phyloP scores from a whole-genome alignment of 192 early-diverging fungal genomes.

The Chytriomyces confervae region DNA sequence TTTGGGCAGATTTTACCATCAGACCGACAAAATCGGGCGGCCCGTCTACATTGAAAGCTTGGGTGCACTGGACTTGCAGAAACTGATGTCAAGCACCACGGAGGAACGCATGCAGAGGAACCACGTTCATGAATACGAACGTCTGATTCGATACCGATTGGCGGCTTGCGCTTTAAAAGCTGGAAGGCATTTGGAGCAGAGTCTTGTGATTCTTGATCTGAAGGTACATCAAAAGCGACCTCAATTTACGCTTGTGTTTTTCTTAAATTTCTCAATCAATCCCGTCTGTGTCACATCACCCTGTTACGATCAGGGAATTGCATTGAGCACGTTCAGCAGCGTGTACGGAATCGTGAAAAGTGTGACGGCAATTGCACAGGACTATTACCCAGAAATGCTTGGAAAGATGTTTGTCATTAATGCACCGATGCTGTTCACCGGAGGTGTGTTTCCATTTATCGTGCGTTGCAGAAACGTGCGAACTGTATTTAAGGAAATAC shows the following conservation, averaged over 20 bases:
- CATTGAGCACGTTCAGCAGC: constrained; percentile 74
- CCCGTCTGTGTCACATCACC: background rate
- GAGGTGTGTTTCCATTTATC: constrained; percentile 20
- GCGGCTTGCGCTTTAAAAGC: constrained; percentile 75
- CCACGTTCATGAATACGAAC: constrained; percentile 77
- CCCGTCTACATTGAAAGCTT: constrained; percentile 92
- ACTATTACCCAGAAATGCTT: constrained; percentile 94
- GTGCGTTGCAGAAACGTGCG: background rate
- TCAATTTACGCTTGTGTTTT: background rate
- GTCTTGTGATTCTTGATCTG: constrained; percentile 90
- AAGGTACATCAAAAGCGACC: constrained; percentile 40
- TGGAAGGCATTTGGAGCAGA: constrained; percentile 76
- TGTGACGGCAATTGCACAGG: constrained; percentile 85
- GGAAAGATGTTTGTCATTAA: constrained; percentile 93
- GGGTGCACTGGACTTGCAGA: constrained; percentile 69
- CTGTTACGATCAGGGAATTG: constrained; percentile 59
- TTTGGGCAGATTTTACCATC: constrained; percentile 76
- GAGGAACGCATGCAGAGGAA: constrained; percentile 74
- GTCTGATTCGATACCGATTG: constrained; percentile 71
- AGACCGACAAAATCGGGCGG: constrained; percentile 86
- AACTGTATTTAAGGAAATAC: background rate
- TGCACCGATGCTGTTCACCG: constrained; percentile 83
- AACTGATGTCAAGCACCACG: constrained; percentile 69
- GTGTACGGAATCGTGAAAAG: constrained; percentile 70
- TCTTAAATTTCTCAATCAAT: background rate